Conservation (phyloP, 2,329 filamentous ascomycete species). For the Trichophyton simii region DNA sequence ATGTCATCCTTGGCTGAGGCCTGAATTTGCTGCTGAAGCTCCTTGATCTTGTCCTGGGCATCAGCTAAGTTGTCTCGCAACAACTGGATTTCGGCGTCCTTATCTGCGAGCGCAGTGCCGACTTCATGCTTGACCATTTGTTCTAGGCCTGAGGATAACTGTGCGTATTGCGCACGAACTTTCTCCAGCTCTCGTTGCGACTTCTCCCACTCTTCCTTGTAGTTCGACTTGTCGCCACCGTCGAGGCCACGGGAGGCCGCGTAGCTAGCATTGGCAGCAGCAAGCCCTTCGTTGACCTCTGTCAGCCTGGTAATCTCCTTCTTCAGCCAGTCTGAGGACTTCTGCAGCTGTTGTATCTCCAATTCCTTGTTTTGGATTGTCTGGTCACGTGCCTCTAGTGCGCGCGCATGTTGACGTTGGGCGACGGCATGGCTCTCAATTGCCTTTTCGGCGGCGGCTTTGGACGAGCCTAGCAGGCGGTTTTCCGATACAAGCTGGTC, state of each 20-base stretch:
- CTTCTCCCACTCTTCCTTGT: slow-evolving; percentile 40
- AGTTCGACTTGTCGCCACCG: slow-evolving; percentile 43
- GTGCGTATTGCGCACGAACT: slow-evolving; percentile 50
- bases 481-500: slow-evolving; percentile 76
- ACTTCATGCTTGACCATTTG: slow-evolving; percentile 50
- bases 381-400: slow-evolving; percentile 52
- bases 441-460: slow-evolving; percentile 54
- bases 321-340: slow-evolving; percentile 65
- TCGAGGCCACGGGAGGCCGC: slow-evolving; percentile 59
- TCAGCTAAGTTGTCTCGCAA: slow-evolving; percentile 66
- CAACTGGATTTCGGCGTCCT: slow-evolving; percentile 69
- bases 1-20: slow-evolving; percentile 55
- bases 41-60: slow-evolving; percentile 50
- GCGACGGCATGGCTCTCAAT: slow-evolving; percentile 44
- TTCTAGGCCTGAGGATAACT: slow-evolving; percentile 51
- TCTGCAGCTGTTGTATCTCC: slow-evolving; percentile 72
- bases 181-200: slow-evolving; percentile 57
- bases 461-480: slow-evolving; percentile 60
- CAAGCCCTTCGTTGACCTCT: slow-evolving; percentile 67
- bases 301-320: slow-evolving; percentile 68
- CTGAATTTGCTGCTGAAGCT: slow-evolving; percentile 48
- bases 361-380: slow-evolving; percentile 69
- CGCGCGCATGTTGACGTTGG: slow-evolving; percentile 43
- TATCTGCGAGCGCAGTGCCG: slow-evolving; percentile 56
- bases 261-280: slow-evolving; percentile 64